Evolutionary conservation across 176 grass and related monocot species (phyloP), one percentile per base, ranked within the genome.

Genomic region (Eragrostis nindensis): DNA sequence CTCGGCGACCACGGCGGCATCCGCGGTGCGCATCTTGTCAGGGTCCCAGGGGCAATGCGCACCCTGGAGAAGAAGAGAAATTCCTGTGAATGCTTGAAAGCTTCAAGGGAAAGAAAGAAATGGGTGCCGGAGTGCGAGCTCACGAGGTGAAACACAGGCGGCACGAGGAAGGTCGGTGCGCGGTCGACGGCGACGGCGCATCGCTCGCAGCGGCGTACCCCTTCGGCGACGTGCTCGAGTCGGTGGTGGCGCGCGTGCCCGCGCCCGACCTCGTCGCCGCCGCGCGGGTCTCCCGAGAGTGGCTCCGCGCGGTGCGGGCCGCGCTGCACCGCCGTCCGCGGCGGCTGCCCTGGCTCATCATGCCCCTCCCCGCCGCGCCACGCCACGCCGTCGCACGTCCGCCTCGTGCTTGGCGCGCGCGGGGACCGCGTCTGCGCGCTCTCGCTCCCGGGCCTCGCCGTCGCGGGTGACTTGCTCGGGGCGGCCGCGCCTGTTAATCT

Each of bases 181-280:
- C 65, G 48, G 40, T 59, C 38, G 45, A 40, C 27, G 66, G 30
- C 53, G 55, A 48, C 8, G 72, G 8, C 53, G 56, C 29, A 36
- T 81, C 66, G 53, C 42, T 87, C 18, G 89, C 80, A 4, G 79
- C 12, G 17, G 27, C 77, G 24, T 83, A 85, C 44, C 81, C 94
- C 12, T 87, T 93, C 57, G 95, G 92, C 11, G 95, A 98, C 65
- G 78, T 98, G 53, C 90, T 98, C 4, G 92, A 98, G 74, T 80
- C 92, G 6, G 90, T 98, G 32, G 73, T 93, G 63, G 80, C 68
- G 21, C 88, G 66, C 4, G 83, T 89, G 13, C 89, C 92, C 8
- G 76, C 75, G 8, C 25, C 90, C 2, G 95, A 98, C 45, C 92
- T 98, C 43, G 75, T 91, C 36, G 86, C 86, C 1, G 53, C 92